Percentiles rank a stretch among this genome's conserved stretches.
These are phyloP conservation scores for Pleurostoma richardsiae DNA, from an alignment of 2,329 filamentous ascomycete genomes.

Conservation along the genomic window DNA sequence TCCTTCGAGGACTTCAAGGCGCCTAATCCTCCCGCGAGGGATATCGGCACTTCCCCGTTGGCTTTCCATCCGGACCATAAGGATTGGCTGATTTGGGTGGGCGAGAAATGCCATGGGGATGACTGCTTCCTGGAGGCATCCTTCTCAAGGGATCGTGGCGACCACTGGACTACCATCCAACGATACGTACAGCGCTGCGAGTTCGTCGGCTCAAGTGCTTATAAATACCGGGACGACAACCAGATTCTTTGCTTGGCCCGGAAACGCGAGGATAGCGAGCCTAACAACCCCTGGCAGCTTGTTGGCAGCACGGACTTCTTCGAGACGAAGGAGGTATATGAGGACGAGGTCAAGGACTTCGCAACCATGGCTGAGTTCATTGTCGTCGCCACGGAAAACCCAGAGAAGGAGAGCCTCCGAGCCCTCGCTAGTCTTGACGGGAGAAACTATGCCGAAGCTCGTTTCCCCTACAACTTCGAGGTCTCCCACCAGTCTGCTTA, in stretches of 20 bases:
- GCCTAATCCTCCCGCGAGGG: slow-evolving; percentile 44
- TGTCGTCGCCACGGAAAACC: slow-evolving; percentile 72
- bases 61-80: slow-evolving; percentile 80
- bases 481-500: slow-evolving; percentile 77
- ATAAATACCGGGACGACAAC: slow-evolving; percentile 43
- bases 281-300: slow-evolving; percentile 62
- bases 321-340: slow-evolving; percentile 53
- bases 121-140: slow-evolving; percentile 70
- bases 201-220: slow-evolving; percentile 67
- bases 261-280: slow-evolving; percentile 56
- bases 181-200: slow-evolving; percentile 77
- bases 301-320: slow-evolving; percentile 79
- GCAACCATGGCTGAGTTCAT: slow-evolving; percentile 97
- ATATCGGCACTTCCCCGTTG: slow-evolving; percentile 40
- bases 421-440: slow-evolving; percentile 85
- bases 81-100: slow-evolving; percentile 91
- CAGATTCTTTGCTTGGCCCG: slow-evolving; percentile 61
- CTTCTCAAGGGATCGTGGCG: slow-evolving; percentile 73
- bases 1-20: slow-evolving; percentile 70
- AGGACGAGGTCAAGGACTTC: slow-evolving; percentile 74
- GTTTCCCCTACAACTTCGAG: slow-evolving; percentile 82
- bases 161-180: slow-evolving; percentile 70
- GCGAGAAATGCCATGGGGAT: slow-evolving; percentile 61
- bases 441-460: slow-evolving; percentile 70
- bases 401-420: slow-evolving; percentile 63